Evolutionary conservation across 1,284 basidiomycete genomes (phyloP).

Genomic region (Mixia osmundae): DNA sequence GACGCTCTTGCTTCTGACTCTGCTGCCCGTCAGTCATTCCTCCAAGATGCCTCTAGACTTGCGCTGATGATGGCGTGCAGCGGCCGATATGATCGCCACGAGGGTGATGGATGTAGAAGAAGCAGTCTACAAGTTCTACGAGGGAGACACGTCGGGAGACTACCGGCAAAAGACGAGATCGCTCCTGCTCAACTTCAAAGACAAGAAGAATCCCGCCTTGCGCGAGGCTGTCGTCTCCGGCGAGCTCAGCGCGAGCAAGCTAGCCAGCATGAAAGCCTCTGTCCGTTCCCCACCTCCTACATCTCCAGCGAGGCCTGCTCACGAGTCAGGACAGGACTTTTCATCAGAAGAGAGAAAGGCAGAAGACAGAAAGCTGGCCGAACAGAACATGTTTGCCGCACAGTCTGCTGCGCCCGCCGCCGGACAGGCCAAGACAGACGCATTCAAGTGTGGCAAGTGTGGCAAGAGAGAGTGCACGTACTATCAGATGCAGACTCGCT

Average conservation of each 20-base stretch:
- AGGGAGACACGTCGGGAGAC: constrained; percentile 26
- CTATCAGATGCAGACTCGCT: constrained; percentile 79
- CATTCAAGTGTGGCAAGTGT: constrained; percentile 88
- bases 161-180: constrained; percentile 69
- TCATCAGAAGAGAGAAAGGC: constrained; percentile 76
- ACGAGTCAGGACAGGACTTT: constrained; percentile 54
- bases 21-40: constrained; percentile 42
- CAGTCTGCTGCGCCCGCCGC: constrained; percentile 59
- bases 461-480: constrained; percentile 65
- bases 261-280: constrained; percentile 41
- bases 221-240: constrained; percentile 66
- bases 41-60: neutral
- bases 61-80: constrained; percentile 13
- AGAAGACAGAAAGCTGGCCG: constrained; percentile 54
- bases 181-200: constrained; percentile 80
- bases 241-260: constrained; percentile 40
- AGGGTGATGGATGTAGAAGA: constrained; percentile 26
- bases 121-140: constrained; percentile 20
- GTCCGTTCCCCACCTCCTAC: neutral
- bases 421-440: constrained; percentile 85
- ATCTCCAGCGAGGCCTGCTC: neutral
- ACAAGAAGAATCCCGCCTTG: constrained; percentile 74
- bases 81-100: constrained; percentile 23
- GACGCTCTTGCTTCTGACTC: constrained; percentile 69
- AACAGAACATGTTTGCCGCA: constrained; percentile 76